Conservation (phyloP, 2,329 filamentous ascomycete genomes). For the Myriosclerotinia curreyana region DNA sequence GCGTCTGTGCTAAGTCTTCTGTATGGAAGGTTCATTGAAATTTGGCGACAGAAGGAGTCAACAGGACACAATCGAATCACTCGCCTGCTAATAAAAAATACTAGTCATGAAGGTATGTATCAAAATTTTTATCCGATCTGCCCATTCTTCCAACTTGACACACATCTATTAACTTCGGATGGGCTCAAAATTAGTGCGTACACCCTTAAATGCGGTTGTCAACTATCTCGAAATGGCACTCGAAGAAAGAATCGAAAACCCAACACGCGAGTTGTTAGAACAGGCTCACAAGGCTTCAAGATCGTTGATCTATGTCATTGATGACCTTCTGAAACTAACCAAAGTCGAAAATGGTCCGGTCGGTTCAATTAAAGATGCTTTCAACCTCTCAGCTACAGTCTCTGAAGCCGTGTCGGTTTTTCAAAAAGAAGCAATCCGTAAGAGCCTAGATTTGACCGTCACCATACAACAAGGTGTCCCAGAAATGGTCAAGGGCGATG, state of each 20-base stretch:
- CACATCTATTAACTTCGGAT: too few relatives aligned
- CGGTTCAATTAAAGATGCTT: constrained; percentile 75
- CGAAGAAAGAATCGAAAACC: constrained; percentile 72
- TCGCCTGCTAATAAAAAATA: constrained; percentile 52
- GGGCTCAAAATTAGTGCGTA: constrained; percentile 56
- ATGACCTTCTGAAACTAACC: constrained; percentile 83
- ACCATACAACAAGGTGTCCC: constrained; percentile 28
- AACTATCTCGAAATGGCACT: constrained; percentile 91
- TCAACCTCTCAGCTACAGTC: constrained; percentile 69
- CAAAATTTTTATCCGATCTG: too few relatives aligned
- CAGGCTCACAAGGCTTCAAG: constrained; percentile 89
- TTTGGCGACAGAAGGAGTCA: constrained; percentile 88
- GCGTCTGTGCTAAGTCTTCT: constrained; percentile 84
- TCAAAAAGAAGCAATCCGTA: constrained; percentile 61
- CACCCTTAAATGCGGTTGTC: constrained; percentile 88
- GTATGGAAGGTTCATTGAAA: constrained; percentile 82
- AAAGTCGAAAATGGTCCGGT: constrained; percentile 81
- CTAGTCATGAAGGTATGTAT: constrained; percentile 55
- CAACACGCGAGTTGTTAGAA: constrained; percentile 79
- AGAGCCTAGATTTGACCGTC: constrained; percentile 24
- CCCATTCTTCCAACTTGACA: too few relatives aligned
- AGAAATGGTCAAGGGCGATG: constrained; percentile 29
- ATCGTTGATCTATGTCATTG: constrained; percentile 89
- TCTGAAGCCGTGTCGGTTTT: constrained; percentile 75
- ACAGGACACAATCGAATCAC: constrained; percentile 81